Conservation (phyloP, 2,329 filamentous ascomycete genomes). For the Juglanconis oblonga region DNA sequence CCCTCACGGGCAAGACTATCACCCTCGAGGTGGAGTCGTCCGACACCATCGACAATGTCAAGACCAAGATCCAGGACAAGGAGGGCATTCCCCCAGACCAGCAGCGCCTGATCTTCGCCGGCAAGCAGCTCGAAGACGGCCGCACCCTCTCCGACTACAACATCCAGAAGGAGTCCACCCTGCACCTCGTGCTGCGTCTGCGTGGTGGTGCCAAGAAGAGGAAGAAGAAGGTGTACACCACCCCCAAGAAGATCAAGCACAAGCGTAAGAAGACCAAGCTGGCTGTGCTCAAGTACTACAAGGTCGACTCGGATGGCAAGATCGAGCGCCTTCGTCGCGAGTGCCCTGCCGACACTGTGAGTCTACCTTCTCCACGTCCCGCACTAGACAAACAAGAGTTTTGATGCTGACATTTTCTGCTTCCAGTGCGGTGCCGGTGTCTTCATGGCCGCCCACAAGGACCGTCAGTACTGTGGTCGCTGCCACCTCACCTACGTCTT, state of each 20-base stretch:
- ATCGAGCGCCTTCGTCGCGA: slow-evolving; percentile 98
- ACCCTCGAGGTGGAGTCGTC: slow-evolving; percentile 99
- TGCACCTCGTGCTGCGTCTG: slow-evolving; percentile 95
- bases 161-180: slow-evolving; percentile 99
- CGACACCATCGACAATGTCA: too few species aligned
- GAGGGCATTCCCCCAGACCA: slow-evolving; percentile 99
- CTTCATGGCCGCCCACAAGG: slow-evolving; percentile 99
- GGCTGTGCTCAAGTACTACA: slow-evolving; percentile 99
- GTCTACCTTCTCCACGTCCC: slow-evolving; percentile 32
- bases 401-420: slow-evolving; percentile 31
- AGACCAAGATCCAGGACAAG: slow-evolving; percentile 98
- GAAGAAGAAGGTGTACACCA: slow-evolving; percentile 99
- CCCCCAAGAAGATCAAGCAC: slow-evolving; percentile 99
- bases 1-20: slow-evolving; percentile 99
- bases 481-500: slow-evolving; percentile 74
- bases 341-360: slow-evolving; percentile 87
- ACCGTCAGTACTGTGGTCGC: slow-evolving; percentile 92
- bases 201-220: slow-evolving; percentile 99
- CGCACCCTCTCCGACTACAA: slow-evolving; percentile 99
- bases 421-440: slow-evolving; percentile 94
- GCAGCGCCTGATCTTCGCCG: slow-evolving; percentile 99
- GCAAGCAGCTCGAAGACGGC: slow-evolving; percentile 99
- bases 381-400: too few species aligned
- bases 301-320: slow-evolving; percentile 99
- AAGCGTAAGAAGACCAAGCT: slow-evolving; percentile 99